Evolutionary conservation across 192 early-diverging fungal species (phyloP).

Genomic region (Linderina pennispora): DNA sequence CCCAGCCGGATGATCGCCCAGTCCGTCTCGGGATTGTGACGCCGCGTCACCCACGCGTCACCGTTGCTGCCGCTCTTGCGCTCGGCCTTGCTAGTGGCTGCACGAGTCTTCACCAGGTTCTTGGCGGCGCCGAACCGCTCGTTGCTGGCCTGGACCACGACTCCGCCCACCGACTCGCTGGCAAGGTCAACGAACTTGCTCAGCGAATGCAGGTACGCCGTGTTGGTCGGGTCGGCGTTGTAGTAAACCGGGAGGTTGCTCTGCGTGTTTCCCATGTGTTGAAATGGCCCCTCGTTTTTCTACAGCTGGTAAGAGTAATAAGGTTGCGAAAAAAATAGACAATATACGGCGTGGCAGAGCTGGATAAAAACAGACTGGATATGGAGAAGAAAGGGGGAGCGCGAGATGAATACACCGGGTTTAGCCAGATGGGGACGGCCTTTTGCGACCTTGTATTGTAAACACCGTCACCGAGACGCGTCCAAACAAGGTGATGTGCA

Average conservation of each 20-base stretch:
- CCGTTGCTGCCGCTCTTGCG: not conserved
- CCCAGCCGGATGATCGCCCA: slow-evolving; percentile 85
- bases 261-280: slow-evolving; percentile 47
- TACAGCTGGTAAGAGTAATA: too few relatives aligned
- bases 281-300: too few relatives aligned
- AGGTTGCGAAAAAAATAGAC: too few relatives aligned
- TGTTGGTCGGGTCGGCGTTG: slow-evolving; percentile 43
- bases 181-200: slow-evolving; percentile 58
- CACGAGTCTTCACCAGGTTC: slow-evolving; percentile 59
- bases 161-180: slow-evolving; percentile 55
- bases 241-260: slow-evolving; percentile 44
- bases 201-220: slow-evolving; percentile 31
- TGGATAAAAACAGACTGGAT: too few relatives aligned
- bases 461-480: too few relatives aligned
- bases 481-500: too few relatives aligned
- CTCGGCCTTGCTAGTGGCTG: too few relatives aligned
- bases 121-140: slow-evolving; percentile 81
- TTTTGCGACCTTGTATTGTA: too few relatives aligned
- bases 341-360: too few relatives aligned
- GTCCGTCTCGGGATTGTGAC: slow-evolving; percentile 80
- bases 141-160: slow-evolving; percentile 72
- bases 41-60: slow-evolving; percentile 90
- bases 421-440: too few relatives aligned
- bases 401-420: too few relatives aligned
- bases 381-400: too few relatives aligned